A percentile compares a stretch with the other conserved stretches of the same genome.
These are phyloP conservation scores for Metarhizium robertsii DNA, from an alignment of 2,329 filamentous ascomycete genomes.

Conservation along the genomic window DNA sequence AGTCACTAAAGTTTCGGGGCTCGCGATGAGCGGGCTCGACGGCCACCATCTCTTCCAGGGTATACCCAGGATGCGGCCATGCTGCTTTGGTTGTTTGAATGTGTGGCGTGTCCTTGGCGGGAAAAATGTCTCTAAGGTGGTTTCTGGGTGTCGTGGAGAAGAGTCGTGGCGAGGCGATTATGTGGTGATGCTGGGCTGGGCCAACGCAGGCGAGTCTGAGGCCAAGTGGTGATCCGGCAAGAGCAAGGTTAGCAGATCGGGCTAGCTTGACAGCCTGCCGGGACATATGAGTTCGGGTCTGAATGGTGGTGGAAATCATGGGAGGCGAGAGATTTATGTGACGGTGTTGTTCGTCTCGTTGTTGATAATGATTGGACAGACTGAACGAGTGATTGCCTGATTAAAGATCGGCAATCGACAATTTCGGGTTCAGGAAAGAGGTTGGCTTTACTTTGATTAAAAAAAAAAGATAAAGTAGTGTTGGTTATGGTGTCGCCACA, in stretches of 20 bases:
- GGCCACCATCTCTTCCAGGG: slow-evolving; percentile 65
- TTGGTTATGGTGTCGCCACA: too few relatives aligned
- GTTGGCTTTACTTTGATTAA: too few relatives aligned
- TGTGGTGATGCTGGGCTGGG: slow-evolving; percentile 5
- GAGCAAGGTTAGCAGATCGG: slow-evolving; percentile 4
- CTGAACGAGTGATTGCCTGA: too few relatives aligned
- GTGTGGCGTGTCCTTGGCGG: slow-evolving; percentile 47
- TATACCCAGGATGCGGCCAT: slow-evolving; percentile 67
- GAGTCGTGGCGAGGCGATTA: slow-evolving; percentile 14
- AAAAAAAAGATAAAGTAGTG: too few relatives aligned
- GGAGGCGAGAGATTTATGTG: background rate
- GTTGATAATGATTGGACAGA: background rate
- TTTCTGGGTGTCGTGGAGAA: slow-evolving; percentile 41
- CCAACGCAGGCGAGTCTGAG: slow-evolving; percentile 10
- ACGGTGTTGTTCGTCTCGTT: background rate
- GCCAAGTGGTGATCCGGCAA: slow-evolving; percentile 4
- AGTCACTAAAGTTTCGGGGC: slow-evolving; percentile 65
- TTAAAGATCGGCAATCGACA: too few relatives aligned
- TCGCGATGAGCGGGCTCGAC: slow-evolving; percentile 70
- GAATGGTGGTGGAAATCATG: slow-evolving; percentile 20
- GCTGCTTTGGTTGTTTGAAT: slow-evolving; percentile 55
- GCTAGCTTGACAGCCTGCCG: slow-evolving; percentile 17
- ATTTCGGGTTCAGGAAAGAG: too few relatives aligned
- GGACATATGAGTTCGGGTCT: slow-evolving; percentile 10
- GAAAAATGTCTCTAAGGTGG: slow-evolving; percentile 52